Conservation (phyloP, 2,329 filamentous ascomycete genomes). For the Ascochyta clinopodiicola region DNA sequence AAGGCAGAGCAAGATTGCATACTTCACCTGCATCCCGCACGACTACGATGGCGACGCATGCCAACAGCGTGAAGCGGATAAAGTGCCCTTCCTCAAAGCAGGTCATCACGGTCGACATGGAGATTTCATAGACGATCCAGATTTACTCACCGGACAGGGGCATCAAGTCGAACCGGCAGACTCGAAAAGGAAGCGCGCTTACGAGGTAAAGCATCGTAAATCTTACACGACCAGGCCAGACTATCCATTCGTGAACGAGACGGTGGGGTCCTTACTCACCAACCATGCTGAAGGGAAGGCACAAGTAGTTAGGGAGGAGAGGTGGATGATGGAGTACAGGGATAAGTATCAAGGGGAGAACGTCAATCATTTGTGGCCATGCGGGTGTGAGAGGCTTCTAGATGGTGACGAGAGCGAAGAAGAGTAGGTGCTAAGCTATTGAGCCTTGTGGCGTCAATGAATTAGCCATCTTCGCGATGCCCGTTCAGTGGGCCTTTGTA, state of each 20-base stretch:
- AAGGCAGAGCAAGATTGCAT: neutral
- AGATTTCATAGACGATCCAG: conserved; percentile 25
- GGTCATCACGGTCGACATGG: conserved; percentile 31
- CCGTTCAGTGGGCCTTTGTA: no score
- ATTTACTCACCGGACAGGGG: conserved; percentile 26
- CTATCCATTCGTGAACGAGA: neutral
- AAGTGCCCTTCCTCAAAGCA: conserved; percentile 24
- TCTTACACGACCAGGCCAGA: neutral
- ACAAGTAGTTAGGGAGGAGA: conserved; percentile 10
- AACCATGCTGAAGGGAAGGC: neutral
- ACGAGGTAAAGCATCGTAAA: neutral
- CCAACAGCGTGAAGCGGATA: neutral
- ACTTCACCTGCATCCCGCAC: neutral
- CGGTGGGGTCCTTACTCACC: neutral
- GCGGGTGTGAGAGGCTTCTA: conserved; percentile 29
- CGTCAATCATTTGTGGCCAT: conserved; percentile 29
- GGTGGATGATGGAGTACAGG: conserved; percentile 20
- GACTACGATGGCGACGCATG: neutral
- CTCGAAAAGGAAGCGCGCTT: neutral
- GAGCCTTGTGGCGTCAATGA: no score
- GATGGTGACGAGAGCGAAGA: conserved; percentile 23
- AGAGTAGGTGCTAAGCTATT: conserved; percentile 8
- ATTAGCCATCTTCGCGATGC: no score
- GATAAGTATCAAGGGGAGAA: conserved; percentile 28
- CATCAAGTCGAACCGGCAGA: conserved; percentile 30